Evolutionary conservation across 2,329 filamentous ascomycete genomes (phyloP), one percentile per base, ranked within the genome.

Genomic region (Paecilomyces sp.): DNA sequence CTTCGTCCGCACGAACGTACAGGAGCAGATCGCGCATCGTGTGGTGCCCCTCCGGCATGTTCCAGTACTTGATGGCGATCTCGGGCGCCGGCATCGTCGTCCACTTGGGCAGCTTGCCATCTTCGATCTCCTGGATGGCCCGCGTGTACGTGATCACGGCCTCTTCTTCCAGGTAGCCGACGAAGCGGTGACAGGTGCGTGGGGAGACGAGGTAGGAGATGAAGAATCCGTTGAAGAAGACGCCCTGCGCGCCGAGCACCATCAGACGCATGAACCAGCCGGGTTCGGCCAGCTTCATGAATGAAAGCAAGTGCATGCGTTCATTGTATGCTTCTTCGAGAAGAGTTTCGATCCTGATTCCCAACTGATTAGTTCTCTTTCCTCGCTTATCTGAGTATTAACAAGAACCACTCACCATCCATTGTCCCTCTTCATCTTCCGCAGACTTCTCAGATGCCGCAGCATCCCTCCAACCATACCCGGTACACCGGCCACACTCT

Each of bases 391-490:
- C 22, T 22, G 22, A 22, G 22, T 22, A 22, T 22, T 1, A 2
- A 22, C 22, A 22, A 31, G 25, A 24, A 3, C 22, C 12, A 66
- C 71, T 65, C 69, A 83, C 86, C 88, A 97, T 70, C 94, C 94
- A 67, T 97, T 96, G 73, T 97, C 93, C 59, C 93, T 82, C 81
- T 91, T 92, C 82, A 97, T 88, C 30, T 88, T 84, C 53, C 93
- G 83, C 69, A 97, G 83, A 65, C 88, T 92, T 71, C 89, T 86
- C 41, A 97, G 81, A 76, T 99, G 94, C 34, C 94, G 83, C 15
- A 97, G 81, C 90, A 96, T 97, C 24, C 92, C 94, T 0, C 89
- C 94, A 0, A 97, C 93, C 91, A 97, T 97, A 7, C 94, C 94
- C 0, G 94, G 94, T 0, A 97, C 94, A 34, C 92, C 94, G 12